Base-by-base conservation (phyloP, 345 rosid genomes). In the Citrus maxima region DNA sequence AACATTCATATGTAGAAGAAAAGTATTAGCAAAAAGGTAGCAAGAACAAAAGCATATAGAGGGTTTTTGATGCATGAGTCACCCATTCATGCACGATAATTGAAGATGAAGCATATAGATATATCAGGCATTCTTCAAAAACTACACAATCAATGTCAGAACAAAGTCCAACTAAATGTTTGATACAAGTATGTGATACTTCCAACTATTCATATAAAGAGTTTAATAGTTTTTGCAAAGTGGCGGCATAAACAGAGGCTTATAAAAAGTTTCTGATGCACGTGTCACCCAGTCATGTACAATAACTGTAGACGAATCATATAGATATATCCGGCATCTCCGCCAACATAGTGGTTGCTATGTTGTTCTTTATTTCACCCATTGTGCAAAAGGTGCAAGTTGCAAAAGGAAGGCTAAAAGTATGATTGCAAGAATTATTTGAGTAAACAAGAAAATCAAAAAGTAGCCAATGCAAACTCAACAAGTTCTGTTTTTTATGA, bases 111-210 rank as follows among this genome's bases (percentile, higher is more conserved):
- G 46, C 56, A 60, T 14, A 60, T 8, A 40, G 58, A 37, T 35
- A 38, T 8, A 37, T 24, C 58, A 61, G 42, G 68, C 59, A 46
- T 12, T 46, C 97, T 93, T 88, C 84, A 87, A 71, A 83, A 78
- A 80, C 80, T 58, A 35, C 42, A 77, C 78, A 3, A 37, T 70
- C 37, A 16, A 69, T 63, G 64, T 82, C 83, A 80, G 80, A 80
- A 81, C 16, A 79, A 40, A 40, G 22, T 10, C 21, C 21, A 54
- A 66, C 37, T 30, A 30, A 64, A 49, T 32, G 22, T 6, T 75
- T n/a, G 6, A 32, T 49, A 51, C 62, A 75, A 19, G 8, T 51
- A 51, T 49, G 49, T 30, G 46, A 46, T 74, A 51, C 30, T 51
- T 49, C 19, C 4, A 60, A 40, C 18, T 25, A 37, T 25, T 40